Conservation (phyloP, 176 grass and related monocot genomes). For the Chrysopogon serrulatus region DNA sequence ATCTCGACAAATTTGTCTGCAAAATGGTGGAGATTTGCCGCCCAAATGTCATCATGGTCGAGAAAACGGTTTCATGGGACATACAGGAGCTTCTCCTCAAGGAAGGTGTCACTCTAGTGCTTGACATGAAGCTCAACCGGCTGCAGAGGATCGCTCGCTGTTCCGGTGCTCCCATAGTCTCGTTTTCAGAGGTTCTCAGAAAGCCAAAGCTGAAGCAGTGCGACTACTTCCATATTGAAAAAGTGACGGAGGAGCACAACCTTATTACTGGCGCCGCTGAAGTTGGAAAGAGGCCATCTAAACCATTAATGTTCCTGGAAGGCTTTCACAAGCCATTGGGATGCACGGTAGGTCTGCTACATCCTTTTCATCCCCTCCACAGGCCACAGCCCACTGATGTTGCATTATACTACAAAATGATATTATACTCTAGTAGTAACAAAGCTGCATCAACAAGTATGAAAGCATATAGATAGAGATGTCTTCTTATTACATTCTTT, state of each 20-base stretch:
- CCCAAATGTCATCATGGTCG: conserved; percentile 82
- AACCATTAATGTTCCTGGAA: conserved; percentile 83
- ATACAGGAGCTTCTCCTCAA: conserved; percentile 70
- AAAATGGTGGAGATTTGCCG: conserved; percentile 52
- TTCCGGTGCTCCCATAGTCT: conserved; percentile 55
- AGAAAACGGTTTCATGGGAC: conserved; percentile 83
- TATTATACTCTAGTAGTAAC: background rate
- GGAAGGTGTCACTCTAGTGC: conserved; percentile 58
- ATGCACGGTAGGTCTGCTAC: conserved; percentile 55
- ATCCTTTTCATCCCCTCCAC: background rate
- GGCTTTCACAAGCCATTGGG: conserved; percentile 78
- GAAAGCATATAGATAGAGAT: background rate
- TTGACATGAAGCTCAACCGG: conserved; percentile 79
- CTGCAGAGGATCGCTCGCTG: conserved; percentile 67
- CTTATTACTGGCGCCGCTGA: background rate
- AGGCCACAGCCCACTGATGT: background rate
- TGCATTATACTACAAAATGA: background rate
- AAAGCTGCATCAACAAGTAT: no score
- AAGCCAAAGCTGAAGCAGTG: conserved; percentile 58
- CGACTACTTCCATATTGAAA: conserved; percentile 80
- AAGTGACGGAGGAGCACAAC: conserved; percentile 55
- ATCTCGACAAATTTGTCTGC: conserved; percentile 42
- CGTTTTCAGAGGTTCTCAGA: conserved; percentile 41
- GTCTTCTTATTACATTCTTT: background rate
- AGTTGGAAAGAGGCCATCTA: conserved; percentile 42